Evolutionary conservation across 2,329 filamentous ascomycete species (phyloP).

Genomic region (Lachnellula willkommii): DNA sequence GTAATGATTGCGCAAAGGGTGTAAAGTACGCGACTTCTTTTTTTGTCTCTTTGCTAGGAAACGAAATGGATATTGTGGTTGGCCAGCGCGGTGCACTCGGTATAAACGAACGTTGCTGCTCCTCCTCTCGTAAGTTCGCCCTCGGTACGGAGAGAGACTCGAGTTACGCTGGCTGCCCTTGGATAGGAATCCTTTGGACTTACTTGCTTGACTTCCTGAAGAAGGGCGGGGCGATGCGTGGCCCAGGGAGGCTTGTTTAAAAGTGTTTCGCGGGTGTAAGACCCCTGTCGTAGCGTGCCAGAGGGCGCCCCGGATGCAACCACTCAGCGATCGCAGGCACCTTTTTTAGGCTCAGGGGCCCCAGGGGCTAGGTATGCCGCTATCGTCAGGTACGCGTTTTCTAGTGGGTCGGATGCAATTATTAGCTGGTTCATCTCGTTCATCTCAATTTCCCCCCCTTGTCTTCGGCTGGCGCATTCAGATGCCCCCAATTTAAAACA

Average conservation of each 20-base stretch:
- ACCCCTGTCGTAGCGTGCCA: slow-evolving; percentile 14
- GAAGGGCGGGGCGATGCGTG: background rate
- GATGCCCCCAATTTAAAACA: slow-evolving; percentile 18
- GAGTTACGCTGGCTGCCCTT: no score
- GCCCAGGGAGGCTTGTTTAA: background rate
- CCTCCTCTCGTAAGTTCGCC: background rate
- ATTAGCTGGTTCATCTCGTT: slow-evolving; percentile 25
- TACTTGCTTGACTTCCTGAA: no score
- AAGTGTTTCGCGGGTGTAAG: slow-evolving; percentile 4
- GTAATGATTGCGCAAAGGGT: no score
- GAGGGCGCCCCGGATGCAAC: slow-evolving; percentile 2
- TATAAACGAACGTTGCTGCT: background rate
- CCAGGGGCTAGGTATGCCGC: background rate
- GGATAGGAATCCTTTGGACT: no score
- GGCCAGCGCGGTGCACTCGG: no score
- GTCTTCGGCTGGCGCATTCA: slow-evolving; percentile 7
- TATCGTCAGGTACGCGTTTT: slow-evolving; percentile 21
- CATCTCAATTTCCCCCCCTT: slow-evolving; percentile 28
- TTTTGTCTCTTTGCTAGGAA: no score
- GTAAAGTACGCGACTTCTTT: no score
- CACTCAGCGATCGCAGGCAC: slow-evolving; percentile 10
- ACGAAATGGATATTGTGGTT: no score
- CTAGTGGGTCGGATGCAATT: slow-evolving; percentile 14
- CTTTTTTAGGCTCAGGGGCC: background rate
- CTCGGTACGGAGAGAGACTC: no score